A percentile compares a stretch with the other conserved stretches of the same genome.
phyloP scores from a whole-genome alignment of 768 basidiomycete species.

The Trametes villosa region DNA sequence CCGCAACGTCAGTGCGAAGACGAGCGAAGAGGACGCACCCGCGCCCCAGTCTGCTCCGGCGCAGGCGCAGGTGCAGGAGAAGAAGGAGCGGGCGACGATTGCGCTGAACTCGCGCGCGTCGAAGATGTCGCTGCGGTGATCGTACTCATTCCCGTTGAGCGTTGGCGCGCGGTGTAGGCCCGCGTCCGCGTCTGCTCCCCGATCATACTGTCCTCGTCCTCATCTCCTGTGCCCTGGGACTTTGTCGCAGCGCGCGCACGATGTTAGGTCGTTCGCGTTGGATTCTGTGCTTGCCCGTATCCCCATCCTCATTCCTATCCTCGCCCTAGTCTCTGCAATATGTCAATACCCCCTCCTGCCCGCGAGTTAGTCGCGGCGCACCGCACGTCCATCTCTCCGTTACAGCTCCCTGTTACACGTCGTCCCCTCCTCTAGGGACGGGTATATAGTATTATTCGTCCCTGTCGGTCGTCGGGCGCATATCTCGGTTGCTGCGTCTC shows the following conservation, averaged over 20 bases:
- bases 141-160: no score
- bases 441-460: not conserved
- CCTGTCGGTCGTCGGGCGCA: no score
- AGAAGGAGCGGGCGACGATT: not conserved
- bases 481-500: no score
- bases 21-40: not conserved
- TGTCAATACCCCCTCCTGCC: not conserved
- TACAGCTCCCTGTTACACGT: not conserved
- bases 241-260: slow-evolving; percentile 6
- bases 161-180: slow-evolving; percentile 6
- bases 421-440: not conserved
- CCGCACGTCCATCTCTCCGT: not conserved
- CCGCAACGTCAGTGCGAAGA: slow-evolving; percentile 55
- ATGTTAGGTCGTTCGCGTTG: slow-evolving; percentile 13
- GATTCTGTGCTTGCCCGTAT: slow-evolving; percentile 7
- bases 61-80: not conserved
- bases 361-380: not conserved
- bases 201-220: not conserved
- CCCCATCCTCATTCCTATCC: not conserved
- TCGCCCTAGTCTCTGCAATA: not conserved
- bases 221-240: not conserved
- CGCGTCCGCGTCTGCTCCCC: not conserved
- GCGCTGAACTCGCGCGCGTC: slow-evolving; percentile 22
- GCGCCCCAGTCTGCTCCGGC: not conserved
- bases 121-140: slow-evolving; percentile 26